phyloP scores from a whole-genome alignment of 2,329 filamentous ascomycete genomes.

The Lachnellula cervina region DNA sequence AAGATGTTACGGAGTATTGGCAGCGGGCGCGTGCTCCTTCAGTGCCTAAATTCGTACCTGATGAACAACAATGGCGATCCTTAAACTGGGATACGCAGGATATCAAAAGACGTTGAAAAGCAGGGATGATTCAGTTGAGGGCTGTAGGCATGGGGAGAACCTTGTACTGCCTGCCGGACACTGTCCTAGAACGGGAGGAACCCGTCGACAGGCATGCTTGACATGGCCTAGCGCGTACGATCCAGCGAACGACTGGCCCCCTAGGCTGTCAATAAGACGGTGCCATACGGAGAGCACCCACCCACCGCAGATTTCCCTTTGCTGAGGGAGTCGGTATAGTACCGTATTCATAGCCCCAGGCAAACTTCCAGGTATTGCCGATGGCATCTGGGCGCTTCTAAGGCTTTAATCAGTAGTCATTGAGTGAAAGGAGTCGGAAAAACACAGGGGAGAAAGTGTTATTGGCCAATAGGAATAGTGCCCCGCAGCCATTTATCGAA shows the following conservation, averaged over 20 bases:
- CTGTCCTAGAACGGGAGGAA: slow-evolving; percentile 18
- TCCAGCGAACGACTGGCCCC: slow-evolving; percentile 11
- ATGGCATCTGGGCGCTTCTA: slow-evolving; percentile 16
- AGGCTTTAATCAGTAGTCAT: slow-evolving; percentile 22
- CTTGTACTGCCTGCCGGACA: slow-evolving; percentile 22
- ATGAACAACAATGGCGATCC: slow-evolving; percentile 14
- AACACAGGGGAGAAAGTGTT: background rate
- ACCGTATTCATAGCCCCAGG: background rate
- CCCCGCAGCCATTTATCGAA: slow-evolving; percentile 12
- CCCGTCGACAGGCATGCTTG: slow-evolving; percentile 18
- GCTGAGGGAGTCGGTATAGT: background rate
- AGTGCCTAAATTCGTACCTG: slow-evolving; percentile 29
- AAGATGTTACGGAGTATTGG: slow-evolving; percentile 6
- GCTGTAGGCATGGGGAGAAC: slow-evolving; percentile 15
- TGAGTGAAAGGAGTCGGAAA: slow-evolving; percentile 6
- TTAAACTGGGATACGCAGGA: slow-evolving; percentile 23
- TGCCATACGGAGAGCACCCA: slow-evolving; percentile 11
- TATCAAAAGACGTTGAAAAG: slow-evolving; percentile 27
- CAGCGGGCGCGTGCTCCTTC: slow-evolving; percentile 9
- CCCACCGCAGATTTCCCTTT: background rate
- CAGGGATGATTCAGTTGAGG: slow-evolving; percentile 6
- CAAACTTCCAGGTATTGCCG: slow-evolving; percentile 10
- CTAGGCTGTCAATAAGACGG: slow-evolving; percentile 24
- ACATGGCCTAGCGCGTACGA: slow-evolving; percentile 15
- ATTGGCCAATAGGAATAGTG: slow-evolving; percentile 12